phyloP scores from a whole-genome alignment of 345 rosid genomes.

The Euphorbia lathyris region DNA sequence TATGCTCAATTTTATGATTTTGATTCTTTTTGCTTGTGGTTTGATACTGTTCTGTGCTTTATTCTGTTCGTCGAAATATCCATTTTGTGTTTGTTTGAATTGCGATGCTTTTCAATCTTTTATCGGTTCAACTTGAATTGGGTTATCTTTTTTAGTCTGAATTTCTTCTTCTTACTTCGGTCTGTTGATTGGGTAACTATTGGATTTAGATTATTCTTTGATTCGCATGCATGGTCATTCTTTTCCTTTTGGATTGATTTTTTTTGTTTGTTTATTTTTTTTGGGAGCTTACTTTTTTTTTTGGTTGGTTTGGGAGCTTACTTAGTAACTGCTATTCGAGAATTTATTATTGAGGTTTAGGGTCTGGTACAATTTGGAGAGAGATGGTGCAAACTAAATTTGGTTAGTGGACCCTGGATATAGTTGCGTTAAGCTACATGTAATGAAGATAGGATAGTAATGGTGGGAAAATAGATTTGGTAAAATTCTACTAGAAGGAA shows the following conservation, averaged over 20 bases:
- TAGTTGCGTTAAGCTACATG: conserved; percentile 5
- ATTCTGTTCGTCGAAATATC: background rate
- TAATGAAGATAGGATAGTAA: background rate
- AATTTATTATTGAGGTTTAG: background rate
- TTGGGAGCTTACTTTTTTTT: too few relatives aligned
- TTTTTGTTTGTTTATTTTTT: too few relatives aligned
- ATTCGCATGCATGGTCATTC: conserved; percentile 8
- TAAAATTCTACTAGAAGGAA: background rate
- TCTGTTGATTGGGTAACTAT: conserved; percentile 8
- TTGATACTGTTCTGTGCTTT: conserved; percentile 16
- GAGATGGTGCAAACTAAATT: background rate
- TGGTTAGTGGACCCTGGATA: conserved; percentile 3
- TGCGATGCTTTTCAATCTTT: conserved; percentile 15
- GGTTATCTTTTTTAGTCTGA: conserved; percentile 1
- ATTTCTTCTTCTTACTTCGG: background rate
- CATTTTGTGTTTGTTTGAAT: conserved; percentile 1
- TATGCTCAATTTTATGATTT: conserved; percentile 11
- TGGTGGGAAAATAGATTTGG: background rate
- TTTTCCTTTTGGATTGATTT: too few relatives aligned
- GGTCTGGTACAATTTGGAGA: background rate
- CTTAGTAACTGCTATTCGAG: background rate
- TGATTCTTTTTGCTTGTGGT: conserved; percentile 11
- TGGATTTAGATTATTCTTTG: conserved; percentile 19
- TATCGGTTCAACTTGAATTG: conserved; percentile 22
- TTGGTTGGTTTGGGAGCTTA: too few relatives aligned